Evolutionary conservation across 2,329 filamentous ascomycete species (phyloP), one percentile per base, ranked within the genome.

Genomic region (Penicillium sp.): DNA sequence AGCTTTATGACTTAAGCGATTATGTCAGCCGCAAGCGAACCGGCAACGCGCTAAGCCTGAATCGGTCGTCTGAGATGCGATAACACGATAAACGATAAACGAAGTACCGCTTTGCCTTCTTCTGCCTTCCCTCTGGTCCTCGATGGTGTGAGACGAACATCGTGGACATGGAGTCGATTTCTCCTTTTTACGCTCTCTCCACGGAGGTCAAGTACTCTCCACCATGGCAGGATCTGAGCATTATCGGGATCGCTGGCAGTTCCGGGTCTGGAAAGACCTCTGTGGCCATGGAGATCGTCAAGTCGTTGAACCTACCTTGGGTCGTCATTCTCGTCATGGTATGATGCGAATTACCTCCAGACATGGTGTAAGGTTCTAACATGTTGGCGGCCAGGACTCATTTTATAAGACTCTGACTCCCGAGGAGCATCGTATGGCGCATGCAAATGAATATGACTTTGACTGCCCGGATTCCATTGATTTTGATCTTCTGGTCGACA

Each of bases 261-360:
- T 97, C 93, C 26, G 94, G 94, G 39, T 97, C 93, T 24, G 86
- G 93, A 52, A 99, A 99, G 79, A 96, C 93, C 6, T 96, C 92
- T 6, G 78, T 99, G 49, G 92, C 94, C 29, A 84, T 95, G 70
- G 90, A 93, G 59, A 96, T 99, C 63, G 89, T 97, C 59, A 87
- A 84, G 65, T 87, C 89, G 65, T 78, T 99, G 64, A 96, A 94
- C 74, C 77, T 99, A 59, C 94, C 94, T 51, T 99, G 94, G 93
- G 94, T 99, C 56, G 92, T 96, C 45, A 96, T 99, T 73, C 75
- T 99, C 64, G 95, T 92, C 39, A 97, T 99, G 87, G 90, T 93
- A 81, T 68, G 77, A 68, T 52, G 18, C 21, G 29, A 7, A 18
- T 36, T 15, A 13, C 6, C 16, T 42, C 12, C 24, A 12, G 10